Evolutionary conservation across 2,329 filamentous ascomycete genomes (phyloP), one percentile per base, ranked within the genome.

Genomic region (Aspergillus brasiliensis): DNA sequence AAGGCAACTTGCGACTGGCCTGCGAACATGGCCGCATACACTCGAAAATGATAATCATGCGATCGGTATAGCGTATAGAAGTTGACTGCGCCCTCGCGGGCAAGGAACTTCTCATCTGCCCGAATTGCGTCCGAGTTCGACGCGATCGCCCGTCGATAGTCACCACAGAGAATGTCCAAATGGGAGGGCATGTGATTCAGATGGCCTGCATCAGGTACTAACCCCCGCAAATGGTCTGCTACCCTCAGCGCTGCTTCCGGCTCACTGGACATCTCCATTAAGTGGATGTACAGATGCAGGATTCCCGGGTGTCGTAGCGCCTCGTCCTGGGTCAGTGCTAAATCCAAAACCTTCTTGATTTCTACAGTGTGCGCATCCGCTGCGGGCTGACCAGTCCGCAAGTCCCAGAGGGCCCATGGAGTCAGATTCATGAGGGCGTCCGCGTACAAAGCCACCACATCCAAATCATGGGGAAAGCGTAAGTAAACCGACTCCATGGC

Each of bases 21-120:
- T 0, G 88, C 84, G 65, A 93, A 89, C 89, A 93, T 91, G 59
- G 90, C 89, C 0, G 88, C 87, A 70, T 93, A 93, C 52, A 92
- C 83, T 2, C 86, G 83, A 64, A 91, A 92, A 69, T 93, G 90
- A 67, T 88, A 88, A 69, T 93, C 82, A 70, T 94, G 91, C 52
- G 84, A 83, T 13, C 90, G 84, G 71, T 93, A 94, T 5, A 92
- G 82, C 0, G 88, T 88, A 76, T 93, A 94, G 71, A 93, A 92
- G 71, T 90, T 90, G 17, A 73, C 65, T 0, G 85, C 78, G 0
- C 89, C 88, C 7, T 83, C 79, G 5, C 81, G 78, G 0, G 77
- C 73, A 2, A 91, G 79, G 68, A 84, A 92, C 65, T 84, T 86
- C 53, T 89, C 84, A 69, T 94, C 90, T 1, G 88, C 89, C 0